These are phyloP conservation scores for Aspergillus indologenus DNA, from an alignment of 495 filamentous ascomycete genomes.

Conservation along the genomic window DNA sequence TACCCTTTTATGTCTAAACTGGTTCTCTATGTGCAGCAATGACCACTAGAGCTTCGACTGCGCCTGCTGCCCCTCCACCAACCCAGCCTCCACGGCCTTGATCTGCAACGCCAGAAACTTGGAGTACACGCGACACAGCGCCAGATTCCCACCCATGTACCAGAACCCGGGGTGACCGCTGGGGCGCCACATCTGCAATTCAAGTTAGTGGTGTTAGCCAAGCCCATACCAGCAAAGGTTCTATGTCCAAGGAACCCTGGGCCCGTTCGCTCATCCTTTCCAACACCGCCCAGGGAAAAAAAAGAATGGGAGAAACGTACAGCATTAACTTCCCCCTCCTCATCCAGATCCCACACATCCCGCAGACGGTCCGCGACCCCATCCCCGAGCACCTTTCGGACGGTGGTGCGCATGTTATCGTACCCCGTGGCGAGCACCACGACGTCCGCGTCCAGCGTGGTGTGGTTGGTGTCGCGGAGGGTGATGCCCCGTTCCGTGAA, in stretches of 20 bases:
- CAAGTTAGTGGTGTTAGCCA: no score
- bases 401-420: slow-evolving; percentile 67
- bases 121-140: slow-evolving; percentile 68
- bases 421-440: slow-evolving; percentile 83
- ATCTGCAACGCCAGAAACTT: slow-evolving; percentile 72
- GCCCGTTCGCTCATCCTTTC: no score
- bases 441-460: slow-evolving; percentile 65
- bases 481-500: slow-evolving; percentile 54
- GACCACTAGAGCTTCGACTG: background rate
- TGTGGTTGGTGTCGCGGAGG: slow-evolving; percentile 49
- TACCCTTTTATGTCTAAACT: no score
- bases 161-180: slow-evolving; percentile 74
- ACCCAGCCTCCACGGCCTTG: slow-evolving; percentile 60
- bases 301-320: slow-evolving; percentile 20
- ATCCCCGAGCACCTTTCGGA: slow-evolving; percentile 64
- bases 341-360: slow-evolving; percentile 78
- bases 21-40: no score
- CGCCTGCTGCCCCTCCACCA: slow-evolving; percentile 7
- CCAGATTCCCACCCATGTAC: slow-evolving; percentile 78
- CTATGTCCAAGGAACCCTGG: no score
- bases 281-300: background rate
- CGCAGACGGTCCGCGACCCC: slow-evolving; percentile 60
- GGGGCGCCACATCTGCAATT: slow-evolving; percentile 59
- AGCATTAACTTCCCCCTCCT: slow-evolving; percentile 67
- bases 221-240: no score